Conservation (phyloP, 176 grass and related monocot genomes). For the Juncus inflexus region DNA sequence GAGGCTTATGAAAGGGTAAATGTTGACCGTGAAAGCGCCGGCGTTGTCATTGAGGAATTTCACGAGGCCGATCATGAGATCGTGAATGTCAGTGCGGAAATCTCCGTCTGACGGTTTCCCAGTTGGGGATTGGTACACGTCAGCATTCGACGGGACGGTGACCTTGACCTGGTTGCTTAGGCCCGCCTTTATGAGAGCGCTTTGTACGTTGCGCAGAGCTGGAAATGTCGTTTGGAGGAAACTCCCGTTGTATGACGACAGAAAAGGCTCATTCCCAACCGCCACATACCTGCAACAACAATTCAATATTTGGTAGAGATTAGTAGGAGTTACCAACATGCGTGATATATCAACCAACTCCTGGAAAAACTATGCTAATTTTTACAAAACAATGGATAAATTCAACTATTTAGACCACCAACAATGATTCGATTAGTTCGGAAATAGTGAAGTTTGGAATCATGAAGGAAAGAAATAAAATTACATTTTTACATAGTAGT, state of each 20-base stretch:
- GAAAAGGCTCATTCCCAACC: conserved; percentile 93
- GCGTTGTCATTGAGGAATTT: conserved; percentile 82
- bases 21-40: conserved; percentile 89
- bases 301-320: background rate
- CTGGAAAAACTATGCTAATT: too few species aligned
- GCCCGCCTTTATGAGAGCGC: conserved; percentile 77
- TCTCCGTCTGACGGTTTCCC: conserved; percentile 81
- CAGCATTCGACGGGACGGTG: conserved; percentile 76
- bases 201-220: conserved; percentile 71
- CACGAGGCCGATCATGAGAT: conserved; percentile 74
- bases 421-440: too few species aligned
- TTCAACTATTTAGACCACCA: too few species aligned
- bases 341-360: too few species aligned
- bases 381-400: too few species aligned
- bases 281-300: conserved; percentile 71
- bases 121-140: conserved; percentile 61
- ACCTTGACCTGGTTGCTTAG: conserved; percentile 70
- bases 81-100: conserved; percentile 83
- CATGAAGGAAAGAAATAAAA: too few species aligned
- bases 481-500: too few species aligned
- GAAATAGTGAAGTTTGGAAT: too few species aligned
- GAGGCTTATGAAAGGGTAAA: conserved; percentile 98
- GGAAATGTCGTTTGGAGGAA: conserved; percentile 95
- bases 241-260: conserved; percentile 96
- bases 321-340: too few species aligned